Percentiles rank a stretch among this genome's conserved stretches.
These are phyloP conservation scores for Globisporangium acanthophoron DNA, from an alignment of 352 stramenopile species.

Conservation along the genomic window DNA sequence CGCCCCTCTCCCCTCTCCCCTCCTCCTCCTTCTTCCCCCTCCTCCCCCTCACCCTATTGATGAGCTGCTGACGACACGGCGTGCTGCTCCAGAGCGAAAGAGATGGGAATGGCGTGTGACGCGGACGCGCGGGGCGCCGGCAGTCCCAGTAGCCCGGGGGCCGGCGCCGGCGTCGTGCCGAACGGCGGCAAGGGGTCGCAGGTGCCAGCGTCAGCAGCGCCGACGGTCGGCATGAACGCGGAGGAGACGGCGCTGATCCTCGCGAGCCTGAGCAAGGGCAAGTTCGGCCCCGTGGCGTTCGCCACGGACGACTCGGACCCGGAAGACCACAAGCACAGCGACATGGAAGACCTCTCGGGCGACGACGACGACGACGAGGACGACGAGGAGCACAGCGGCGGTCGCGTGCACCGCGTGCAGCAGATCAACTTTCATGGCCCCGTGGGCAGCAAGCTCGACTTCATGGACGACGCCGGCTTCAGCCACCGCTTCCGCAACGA, in stretches of 20 bases:
- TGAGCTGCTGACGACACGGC: no score
- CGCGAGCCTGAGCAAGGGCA: conserved; percentile 72
- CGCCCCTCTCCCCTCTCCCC: no score
- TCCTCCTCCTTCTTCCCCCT: no score
- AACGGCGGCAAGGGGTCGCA: background rate
- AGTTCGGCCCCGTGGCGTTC: conserved; percentile 17
- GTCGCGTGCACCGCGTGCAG: conserved; percentile 50
- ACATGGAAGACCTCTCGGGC: conserved; percentile 39
- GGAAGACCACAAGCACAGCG: conserved; percentile 39
- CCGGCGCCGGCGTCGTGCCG: conserved; percentile 1
- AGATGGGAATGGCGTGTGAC: conserved; percentile 69
- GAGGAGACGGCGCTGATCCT: conserved; percentile 87
- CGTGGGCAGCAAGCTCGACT: conserved; percentile 68
- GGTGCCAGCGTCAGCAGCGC: background rate
- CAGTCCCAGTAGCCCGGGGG: conserved; percentile 12
- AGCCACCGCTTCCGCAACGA: conserved; percentile 76
- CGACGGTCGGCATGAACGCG: conserved; percentile 41
- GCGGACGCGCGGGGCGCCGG: conserved; percentile 30
- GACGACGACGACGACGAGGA: conserved; percentile 35
- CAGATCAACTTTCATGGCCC: conserved; percentile 73
- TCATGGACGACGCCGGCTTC: conserved; percentile 66
- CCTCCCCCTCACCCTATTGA: background rate
- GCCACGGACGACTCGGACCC: conserved; percentile 10
- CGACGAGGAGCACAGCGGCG: conserved; percentile 18
- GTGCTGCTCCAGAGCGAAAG: no score